Evolutionary conservation across 495 filamentous ascomycete genomes (phyloP).

Genomic region (Daldinia loculata): DNA sequence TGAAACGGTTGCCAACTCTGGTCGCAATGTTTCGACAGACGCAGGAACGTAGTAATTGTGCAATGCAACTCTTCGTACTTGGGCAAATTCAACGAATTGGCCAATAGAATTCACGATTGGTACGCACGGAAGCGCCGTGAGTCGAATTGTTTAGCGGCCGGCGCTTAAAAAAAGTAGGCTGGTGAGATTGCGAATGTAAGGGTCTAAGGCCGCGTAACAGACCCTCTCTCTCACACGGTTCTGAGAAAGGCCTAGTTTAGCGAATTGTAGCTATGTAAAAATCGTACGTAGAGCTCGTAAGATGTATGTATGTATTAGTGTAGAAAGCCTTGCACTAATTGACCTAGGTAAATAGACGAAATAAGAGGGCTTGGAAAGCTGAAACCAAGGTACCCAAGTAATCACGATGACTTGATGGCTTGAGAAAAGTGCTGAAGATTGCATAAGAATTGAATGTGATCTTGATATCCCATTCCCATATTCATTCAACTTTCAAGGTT

Average conservation of each 20-base stretch:
- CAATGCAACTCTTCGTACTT: conserved; percentile 33
- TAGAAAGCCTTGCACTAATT: not conserved
- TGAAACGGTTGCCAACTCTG: conserved; percentile 22
- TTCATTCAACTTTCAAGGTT: not conserved
- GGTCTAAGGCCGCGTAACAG: conserved; percentile 22
- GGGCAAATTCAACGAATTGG: conserved; percentile 18
- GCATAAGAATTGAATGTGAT: conserved; percentile 12
- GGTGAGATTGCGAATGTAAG: conserved; percentile 27
- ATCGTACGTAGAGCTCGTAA: not conserved
- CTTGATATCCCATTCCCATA: conserved; percentile 12
- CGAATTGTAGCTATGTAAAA: not conserved
- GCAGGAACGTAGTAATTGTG: conserved; percentile 35
- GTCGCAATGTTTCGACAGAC: conserved; percentile 32
- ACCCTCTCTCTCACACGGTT: conserved; percentile 17
- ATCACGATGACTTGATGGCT: conserved; percentile 18
- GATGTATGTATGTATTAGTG: not conserved
- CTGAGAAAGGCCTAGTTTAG: not conserved
- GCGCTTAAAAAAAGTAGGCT: conserved; percentile 33
- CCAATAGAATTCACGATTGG: conserved; percentile 17
- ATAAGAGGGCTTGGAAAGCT: conserved; percentile 1
- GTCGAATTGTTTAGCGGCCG: conserved; percentile 20
- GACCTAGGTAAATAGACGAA: not conserved
- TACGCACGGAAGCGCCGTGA: conserved; percentile 33
- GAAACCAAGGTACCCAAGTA: conserved; percentile 5
- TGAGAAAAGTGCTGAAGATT: conserved; percentile 15